Evolutionary conservation across 2,329 filamentous ascomycete species (phyloP), one percentile per base, ranked within the genome.

Genomic region (Trichoderma afroharzianum): DNA sequence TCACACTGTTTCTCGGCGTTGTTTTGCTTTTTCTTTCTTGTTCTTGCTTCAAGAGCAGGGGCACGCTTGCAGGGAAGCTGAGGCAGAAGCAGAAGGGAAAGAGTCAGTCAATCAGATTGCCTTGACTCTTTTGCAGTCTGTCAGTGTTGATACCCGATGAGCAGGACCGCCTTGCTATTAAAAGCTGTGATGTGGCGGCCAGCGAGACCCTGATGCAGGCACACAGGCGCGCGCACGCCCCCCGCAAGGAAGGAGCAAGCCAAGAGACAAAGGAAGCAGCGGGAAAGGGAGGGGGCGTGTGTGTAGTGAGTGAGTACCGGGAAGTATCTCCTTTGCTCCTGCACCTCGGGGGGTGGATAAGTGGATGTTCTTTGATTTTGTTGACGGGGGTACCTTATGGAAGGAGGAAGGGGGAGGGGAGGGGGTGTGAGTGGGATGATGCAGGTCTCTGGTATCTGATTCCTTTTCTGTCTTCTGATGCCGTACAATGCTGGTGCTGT

Each of bases 61-160:
- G 9, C 59, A 43, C 24, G 59, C 12, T 53, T 53, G 26, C 32
- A 63, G 59, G 21, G 15, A 18, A 63, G 32, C 32, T 12, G 58
- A 15, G 32, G 58, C 24, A 43, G 61, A 50, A 11, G 24, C 26
- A 59, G 21, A 62, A 36, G 62, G 39, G 11, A 69, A 36, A 71
- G 36, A 59, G 24, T 59, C 62, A 57, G 33, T 33, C 61, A 33
- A 32, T 33, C 57, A 59, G 30, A 32, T 59, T 59, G 57, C 28
- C 18, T 59, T 15, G 57, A 53, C 47, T 53, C 57, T 67, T 36
- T 58, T 39, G 63, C 63, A 28, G 15, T 59, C 18, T 50, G 33
- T 59, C 62, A 59, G 26, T 58, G 72, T 74, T 74, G 72, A 71
- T 74, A 73, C 73, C 72, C 72, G 73, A 74, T 71, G 73, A 72